These are phyloP conservation scores for Pseudogymnoascus sp. DNA, from an alignment of 2,329 filamentous ascomycete species.

Conservation along the genomic window DNA sequence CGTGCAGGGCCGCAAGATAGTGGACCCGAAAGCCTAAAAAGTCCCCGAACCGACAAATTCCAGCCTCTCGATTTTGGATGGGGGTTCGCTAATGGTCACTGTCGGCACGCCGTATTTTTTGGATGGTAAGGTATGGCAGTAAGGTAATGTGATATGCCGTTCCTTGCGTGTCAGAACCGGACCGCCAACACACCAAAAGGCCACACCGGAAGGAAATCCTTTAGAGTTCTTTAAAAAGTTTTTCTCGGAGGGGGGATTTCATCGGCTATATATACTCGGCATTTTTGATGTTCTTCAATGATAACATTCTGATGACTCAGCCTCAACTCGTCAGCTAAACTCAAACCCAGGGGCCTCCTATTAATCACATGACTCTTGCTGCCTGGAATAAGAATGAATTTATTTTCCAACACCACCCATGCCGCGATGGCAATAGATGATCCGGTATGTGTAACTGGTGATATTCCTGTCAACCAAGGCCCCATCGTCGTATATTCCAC, in stretches of 20 bases:
- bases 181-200: background rate
- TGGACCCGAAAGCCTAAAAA: conserved; percentile 7
- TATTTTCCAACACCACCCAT: background rate
- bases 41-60: background rate
- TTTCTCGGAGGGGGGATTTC: background rate
- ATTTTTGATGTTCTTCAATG: background rate
- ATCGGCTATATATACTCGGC: background rate
- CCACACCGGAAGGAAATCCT: background rate
- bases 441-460: background rate
- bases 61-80: background rate
- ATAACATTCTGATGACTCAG: background rate
- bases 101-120: background rate
- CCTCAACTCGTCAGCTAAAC: background rate
- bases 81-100: background rate
- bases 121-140: background rate
- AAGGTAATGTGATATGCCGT: conserved; percentile 4
- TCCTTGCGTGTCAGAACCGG: background rate
- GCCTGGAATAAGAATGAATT: background rate
- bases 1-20: conserved; percentile 3
- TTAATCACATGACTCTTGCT: background rate
- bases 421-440: background rate
- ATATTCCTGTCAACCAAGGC: background rate
- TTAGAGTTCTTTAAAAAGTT: background rate
- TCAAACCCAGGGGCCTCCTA: background rate
- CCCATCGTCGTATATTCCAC: background rate